Conservation (phyloP, 805 yeast species). For the Millerago galiae region DNA sequence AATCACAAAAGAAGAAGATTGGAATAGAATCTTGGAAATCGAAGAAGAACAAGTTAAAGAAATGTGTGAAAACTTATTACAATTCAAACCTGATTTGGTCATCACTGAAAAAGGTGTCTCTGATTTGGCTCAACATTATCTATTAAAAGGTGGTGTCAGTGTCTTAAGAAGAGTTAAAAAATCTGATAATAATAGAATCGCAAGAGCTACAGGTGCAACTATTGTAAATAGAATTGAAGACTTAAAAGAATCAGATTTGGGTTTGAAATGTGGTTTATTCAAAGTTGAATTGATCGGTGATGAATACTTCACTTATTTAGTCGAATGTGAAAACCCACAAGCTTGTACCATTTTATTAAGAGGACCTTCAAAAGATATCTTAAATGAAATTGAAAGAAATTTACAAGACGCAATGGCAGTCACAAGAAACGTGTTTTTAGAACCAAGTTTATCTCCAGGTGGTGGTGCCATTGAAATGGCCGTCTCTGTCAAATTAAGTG, state of each 20-base stretch:
- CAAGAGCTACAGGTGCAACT: slow-evolving; percentile 97
- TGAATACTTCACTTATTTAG: slow-evolving; percentile 86
- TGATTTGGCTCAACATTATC: slow-evolving; percentile 94
- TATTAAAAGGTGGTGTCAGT: slow-evolving; percentile 88
- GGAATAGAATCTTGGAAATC: slow-evolving; percentile 90
- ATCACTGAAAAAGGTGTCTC: slow-evolving; percentile 98
- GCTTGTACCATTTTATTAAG: slow-evolving; percentile 92
- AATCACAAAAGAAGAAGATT: slow-evolving; percentile 91
- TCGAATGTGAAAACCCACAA: slow-evolving; percentile 74
- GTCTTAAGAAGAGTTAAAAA: slow-evolving; percentile 92
- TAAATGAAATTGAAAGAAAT: slow-evolving; percentile 94
- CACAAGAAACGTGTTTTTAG: slow-evolving; percentile 88
- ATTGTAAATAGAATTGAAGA: slow-evolving; percentile 95
- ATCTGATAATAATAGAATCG: slow-evolving; percentile 92
- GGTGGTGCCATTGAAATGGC: slow-evolving; percentile 99
- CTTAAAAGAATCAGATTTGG: slow-evolving; percentile 83
- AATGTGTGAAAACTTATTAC: slow-evolving; percentile 78
- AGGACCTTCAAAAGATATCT: slow-evolving; percentile 95
- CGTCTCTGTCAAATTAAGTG: slow-evolving; percentile 79
- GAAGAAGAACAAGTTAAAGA: slow-evolving; percentile 95
- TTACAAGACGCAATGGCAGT: slow-evolving; percentile 99
- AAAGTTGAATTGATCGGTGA: slow-evolving; percentile 95
- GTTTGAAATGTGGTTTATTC: slow-evolving; percentile 83
- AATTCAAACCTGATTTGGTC: slow-evolving; percentile 87
- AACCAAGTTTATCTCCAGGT: slow-evolving; percentile 94